phyloP scores from a whole-genome alignment of 2,329 filamentous ascomycete genomes.

The Talaromyces atroroseus region DNA sequence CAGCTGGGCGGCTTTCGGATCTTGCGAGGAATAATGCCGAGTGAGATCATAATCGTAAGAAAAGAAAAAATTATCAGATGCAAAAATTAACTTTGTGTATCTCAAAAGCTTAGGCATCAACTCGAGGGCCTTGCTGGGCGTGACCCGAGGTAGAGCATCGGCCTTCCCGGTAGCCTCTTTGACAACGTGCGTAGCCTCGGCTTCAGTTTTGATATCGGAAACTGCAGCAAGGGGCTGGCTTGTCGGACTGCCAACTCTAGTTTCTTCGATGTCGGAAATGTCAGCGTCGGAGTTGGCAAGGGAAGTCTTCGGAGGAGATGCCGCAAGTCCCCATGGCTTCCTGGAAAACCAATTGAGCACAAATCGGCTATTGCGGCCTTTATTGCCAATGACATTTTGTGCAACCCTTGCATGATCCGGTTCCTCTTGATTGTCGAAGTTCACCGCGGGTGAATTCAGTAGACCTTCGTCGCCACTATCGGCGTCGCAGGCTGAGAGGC shows the following conservation, averaged over 20 bases:
- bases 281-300: constrained; percentile 6
- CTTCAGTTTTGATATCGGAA: neutral
- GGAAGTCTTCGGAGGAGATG: constrained; percentile 43
- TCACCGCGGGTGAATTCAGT: constrained; percentile 13
- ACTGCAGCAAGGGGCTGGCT: neutral
- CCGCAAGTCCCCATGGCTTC: constrained; percentile 71
- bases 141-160: constrained; percentile 10
- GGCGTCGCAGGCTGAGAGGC: neutral
- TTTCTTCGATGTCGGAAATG: neutral
- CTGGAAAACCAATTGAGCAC: constrained; percentile 87
- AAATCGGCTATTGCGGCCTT: constrained; percentile 81
- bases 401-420: constrained; percentile 56
- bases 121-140: constrained; percentile 42
- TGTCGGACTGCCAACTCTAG: neutral
- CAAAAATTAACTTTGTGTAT: constrained; percentile 78
- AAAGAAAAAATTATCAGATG: constrained; percentile 84
- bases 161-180: constrained; percentile 15
- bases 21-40: constrained; percentile 48
- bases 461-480: constrained; percentile 7
- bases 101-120: constrained; percentile 79
- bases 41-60: constrained; percentile 94
- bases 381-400: constrained; percentile 79
- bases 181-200: constrained; percentile 3
- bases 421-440: constrained; percentile 21
- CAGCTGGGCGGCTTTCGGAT: constrained; percentile 39